Conservation (phyloP, 169 alveolate genomes). For the Perkinsus chesapeaki region DNA sequence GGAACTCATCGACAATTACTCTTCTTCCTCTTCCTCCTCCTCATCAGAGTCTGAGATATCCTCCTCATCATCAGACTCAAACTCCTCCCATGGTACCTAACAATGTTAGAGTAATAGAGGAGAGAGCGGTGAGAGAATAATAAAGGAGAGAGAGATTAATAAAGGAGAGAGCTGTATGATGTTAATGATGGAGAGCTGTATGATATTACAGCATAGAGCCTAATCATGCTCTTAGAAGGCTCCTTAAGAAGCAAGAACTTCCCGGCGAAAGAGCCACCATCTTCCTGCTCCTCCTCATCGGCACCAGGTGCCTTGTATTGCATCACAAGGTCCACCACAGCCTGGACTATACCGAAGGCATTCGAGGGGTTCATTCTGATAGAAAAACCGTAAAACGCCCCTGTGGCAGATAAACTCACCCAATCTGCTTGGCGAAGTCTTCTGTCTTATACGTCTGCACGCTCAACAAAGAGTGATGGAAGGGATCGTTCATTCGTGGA, state of each 20-base stretch:
- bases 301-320: conserved; percentile 7
- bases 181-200: no score
- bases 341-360: conserved; percentile 70
- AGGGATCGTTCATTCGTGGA: conserved; percentile 62
- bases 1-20: not conserved
- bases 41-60: not conserved
- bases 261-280: conserved; percentile 55
- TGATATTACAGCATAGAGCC: conserved; percentile 49
- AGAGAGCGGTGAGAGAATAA: no score
- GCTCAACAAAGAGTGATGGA: conserved; percentile 52
- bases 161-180: no score
- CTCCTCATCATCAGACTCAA: not conserved
- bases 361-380: conserved; percentile 33
- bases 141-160: no score
- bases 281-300: not conserved
- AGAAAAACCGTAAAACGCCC: not conserved
- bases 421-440: conserved; percentile 72
- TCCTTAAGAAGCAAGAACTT: conserved; percentile 68
- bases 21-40: not conserved
- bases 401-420: conserved; percentile 46
- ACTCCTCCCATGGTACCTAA: not conserved
- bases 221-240: conserved; percentile 65
- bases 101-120: no score
- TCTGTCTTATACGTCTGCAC: conserved; percentile 69
- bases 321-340: conserved; percentile 49